These are phyloP conservation scores for Viola odorata DNA, from an alignment of 345 rosid species.

Conservation along the genomic window DNA sequence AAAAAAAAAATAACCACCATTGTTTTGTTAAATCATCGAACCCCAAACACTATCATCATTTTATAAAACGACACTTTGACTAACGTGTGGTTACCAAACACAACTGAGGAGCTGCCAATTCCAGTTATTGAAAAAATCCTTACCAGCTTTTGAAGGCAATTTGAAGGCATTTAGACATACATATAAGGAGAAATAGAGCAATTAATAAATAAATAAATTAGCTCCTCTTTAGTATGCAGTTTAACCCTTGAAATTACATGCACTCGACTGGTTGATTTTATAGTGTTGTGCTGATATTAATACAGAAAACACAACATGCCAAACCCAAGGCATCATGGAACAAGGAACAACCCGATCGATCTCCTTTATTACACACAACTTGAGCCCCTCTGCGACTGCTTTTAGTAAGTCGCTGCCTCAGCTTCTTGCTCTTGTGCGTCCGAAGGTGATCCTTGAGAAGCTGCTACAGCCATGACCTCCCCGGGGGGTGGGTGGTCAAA, in stretches of 20 bases:
- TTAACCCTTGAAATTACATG: neutral
- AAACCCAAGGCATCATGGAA: too few relatives aligned
- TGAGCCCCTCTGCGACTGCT: neutral
- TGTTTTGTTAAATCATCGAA: too few relatives aligned
- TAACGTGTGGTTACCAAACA: too few relatives aligned
- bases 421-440: constrained; percentile 23
- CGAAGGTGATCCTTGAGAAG: constrained; percentile 28
- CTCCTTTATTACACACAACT: neutral
- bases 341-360: neutral
- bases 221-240: neutral
- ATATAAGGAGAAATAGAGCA: neutral
- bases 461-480: constrained; percentile 59
- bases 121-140: too few relatives aligned
- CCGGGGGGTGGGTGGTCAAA: constrained; percentile 98
- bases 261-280: neutral
- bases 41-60: too few relatives aligned
- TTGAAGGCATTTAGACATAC: too few relatives aligned
- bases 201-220: neutral
- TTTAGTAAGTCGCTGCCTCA: constrained; percentile 1
- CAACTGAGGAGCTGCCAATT: too few relatives aligned
- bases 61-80: too few relatives aligned
- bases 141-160: too few relatives aligned
- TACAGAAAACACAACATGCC: neutral
- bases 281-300: neutral
- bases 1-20: too few relatives aligned